Base-by-base conservation (phyloP, 305 asterid species). In the Lippia alba region DNA sequence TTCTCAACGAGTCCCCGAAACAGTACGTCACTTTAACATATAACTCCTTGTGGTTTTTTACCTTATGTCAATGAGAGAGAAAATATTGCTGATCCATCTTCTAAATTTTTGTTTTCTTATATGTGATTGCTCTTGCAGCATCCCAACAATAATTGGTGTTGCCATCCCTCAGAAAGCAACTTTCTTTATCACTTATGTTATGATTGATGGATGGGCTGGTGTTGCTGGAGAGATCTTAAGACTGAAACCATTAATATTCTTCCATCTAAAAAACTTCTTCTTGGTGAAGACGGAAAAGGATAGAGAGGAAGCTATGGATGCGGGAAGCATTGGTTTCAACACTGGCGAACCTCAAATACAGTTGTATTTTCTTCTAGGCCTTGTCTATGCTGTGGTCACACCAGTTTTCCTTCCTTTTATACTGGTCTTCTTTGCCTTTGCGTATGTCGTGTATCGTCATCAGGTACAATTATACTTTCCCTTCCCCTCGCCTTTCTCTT, bases 121-220 rank as follows among this genome's bases (percentile, higher is more conserved):
- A 44, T 67, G 44, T 64, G 36, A 60, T 58, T 46, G 73, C 34
- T 65, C 56, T 72, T 70, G 80, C 90, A 93, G 98, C 8, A 80
- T 93, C 66, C 86, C 91, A 12, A 75, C 12, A 75, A 93, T 87
- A 75, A 82, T 93, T 20, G 97, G 98, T 61, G 91, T 83, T 30
- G 93, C 97, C 34, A 93, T 93, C 68, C 98, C 98, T 16, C 87
- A 89, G 98, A 92, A 92, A 79, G 98, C 97, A 58, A 90, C 96
- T 34, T 92, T 92, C 85, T 92, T 92, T 65, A 91, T 93, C 58
- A 89, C 98, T 16, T 93, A 93, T 66, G 84, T 89, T 71, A 93
- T 93, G 97, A 85, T 93, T 58, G 98, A 93, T 63, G 98, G 98
- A 67, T 93, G 98, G 98, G 96, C 97, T 58, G 98, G 97, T 68